Conservation (phyloP, 1,139 yeast genomes). For the Saccharomyces hybrid region DNA sequence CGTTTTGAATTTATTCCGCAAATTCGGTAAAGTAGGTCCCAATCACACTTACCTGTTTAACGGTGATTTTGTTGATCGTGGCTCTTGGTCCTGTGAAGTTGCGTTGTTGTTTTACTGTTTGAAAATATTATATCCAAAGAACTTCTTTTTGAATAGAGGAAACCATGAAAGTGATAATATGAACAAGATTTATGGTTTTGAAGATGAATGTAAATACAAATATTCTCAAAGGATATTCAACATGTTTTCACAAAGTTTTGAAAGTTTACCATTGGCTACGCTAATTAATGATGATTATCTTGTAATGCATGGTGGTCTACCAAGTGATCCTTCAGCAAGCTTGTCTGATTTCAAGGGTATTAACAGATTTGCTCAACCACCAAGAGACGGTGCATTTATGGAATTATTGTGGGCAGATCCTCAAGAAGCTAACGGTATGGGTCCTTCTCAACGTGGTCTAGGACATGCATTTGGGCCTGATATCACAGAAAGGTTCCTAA, state of each 20-base stretch:
- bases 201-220: constrained; percentile 90
- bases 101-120: constrained; percentile 73
- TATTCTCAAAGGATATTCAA: constrained; percentile 77
- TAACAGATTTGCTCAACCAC: constrained; percentile 76
- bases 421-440: constrained; percentile 65
- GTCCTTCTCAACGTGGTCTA: constrained; percentile 88
- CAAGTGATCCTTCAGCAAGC: constrained; percentile 66
- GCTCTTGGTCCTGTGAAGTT: constrained; percentile 97
- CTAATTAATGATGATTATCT: constrained; percentile 68
- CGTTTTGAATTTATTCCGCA: constrained; percentile 62
- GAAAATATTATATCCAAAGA: constrained; percentile 67
- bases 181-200: constrained; percentile 95
- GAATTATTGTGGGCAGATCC: constrained; percentile 98
- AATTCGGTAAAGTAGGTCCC: constrained; percentile 58
- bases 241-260: constrained; percentile 81
- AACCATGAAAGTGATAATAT: constrained; percentile 95
- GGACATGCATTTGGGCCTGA: constrained; percentile 98
- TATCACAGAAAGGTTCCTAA: constrained; percentile 71
- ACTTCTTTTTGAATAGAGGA: constrained; percentile 78
- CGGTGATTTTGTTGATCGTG: constrained; percentile 97
- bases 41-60: constrained; percentile 75
- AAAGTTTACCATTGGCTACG: constrained; percentile 79
- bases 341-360: constrained; percentile 65
- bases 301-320: constrained; percentile 93
- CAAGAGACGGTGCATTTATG: constrained; percentile 88